Evolutionary conservation across 2,329 filamentous ascomycete genomes (phyloP), one percentile per base, ranked within the genome.

Genomic region (Talaromyces sp.): DNA sequence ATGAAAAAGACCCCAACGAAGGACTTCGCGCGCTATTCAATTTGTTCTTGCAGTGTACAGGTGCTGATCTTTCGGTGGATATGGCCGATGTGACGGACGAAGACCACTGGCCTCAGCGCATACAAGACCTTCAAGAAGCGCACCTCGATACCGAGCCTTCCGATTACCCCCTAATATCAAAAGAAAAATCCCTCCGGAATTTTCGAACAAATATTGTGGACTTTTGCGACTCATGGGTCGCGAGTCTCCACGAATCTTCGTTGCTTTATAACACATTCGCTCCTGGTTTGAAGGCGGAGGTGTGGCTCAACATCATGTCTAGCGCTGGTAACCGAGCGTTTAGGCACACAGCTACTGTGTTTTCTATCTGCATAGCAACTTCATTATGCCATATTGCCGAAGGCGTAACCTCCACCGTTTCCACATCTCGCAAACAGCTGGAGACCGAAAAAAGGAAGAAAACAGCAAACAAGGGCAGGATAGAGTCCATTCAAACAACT

Each of bases 281-380:
- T 31, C 80, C 99, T 56, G 86, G 96, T 69, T 92, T 97, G 72
- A 96, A 96, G 70, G 84, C 98, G 54, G 87, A 92, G 67, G 83
- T 90, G 61, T 99, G 95, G 95, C 82, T 97, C 62, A 88, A 88
- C 43, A 89, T 90, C 62, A 91, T 99, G 89, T 95, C 93, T 2
- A 95, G 91, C 4, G 93, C 92, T 0, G 84, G 86, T 4, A 87
- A 93, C 63, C 87, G 95, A 59, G 92, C 95, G 1, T 97, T 99
- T 76, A 86, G 95, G 65, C 95, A 99, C 75, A 99, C 95, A 0
- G 90, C 93, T 0, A 96, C 93, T 1, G 88, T 95, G 0, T 88
- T 93, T 26, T 88, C 90, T 1, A 79, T 98, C 35, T 84, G 90
- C 17, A 88, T 96, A 65, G 88, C 90, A 59, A 91, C 86, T 35